phyloP scores from a whole-genome alignment of 176 grass and related monocot species.

The Zoysia japonica region DNA sequence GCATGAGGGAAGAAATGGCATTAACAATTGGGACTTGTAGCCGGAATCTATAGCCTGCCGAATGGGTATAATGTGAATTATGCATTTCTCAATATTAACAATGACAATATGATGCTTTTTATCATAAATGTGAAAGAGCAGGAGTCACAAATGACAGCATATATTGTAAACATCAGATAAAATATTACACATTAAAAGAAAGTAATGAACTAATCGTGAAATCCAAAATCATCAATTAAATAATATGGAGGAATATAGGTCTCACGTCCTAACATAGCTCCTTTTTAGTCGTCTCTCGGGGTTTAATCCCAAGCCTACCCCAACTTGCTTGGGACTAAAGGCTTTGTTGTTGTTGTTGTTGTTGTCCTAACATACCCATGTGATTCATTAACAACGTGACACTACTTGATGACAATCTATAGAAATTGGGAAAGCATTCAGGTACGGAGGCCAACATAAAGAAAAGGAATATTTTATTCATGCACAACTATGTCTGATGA shows the following conservation, averaged over 20 bases:
- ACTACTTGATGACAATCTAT: neutral
- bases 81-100: neutral
- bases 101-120: neutral
- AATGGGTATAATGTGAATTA: constrained; percentile 5
- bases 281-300: no score
- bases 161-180: neutral
- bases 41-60: neutral
- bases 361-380: neutral
- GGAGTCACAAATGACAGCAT: neutral
- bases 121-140: neutral
- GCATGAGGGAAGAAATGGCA: constrained; percentile 11
- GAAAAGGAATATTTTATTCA: neutral
- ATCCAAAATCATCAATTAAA: constrained; percentile 5
- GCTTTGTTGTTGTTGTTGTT: no score
- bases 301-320: no score
- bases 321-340: no score
- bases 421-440: neutral
- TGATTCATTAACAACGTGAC: neutral
- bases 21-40: neutral
- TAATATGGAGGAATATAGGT: neutral
- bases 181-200: neutral
- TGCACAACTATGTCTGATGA: neutral
- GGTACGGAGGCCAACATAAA: neutral
- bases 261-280: neutral
- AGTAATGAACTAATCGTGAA: neutral